Evolutionary conservation across 2,329 filamentous ascomycete genomes (phyloP), one percentile per base, ranked within the genome.

Genomic region (Rhytidhysteron rufulum): DNA sequence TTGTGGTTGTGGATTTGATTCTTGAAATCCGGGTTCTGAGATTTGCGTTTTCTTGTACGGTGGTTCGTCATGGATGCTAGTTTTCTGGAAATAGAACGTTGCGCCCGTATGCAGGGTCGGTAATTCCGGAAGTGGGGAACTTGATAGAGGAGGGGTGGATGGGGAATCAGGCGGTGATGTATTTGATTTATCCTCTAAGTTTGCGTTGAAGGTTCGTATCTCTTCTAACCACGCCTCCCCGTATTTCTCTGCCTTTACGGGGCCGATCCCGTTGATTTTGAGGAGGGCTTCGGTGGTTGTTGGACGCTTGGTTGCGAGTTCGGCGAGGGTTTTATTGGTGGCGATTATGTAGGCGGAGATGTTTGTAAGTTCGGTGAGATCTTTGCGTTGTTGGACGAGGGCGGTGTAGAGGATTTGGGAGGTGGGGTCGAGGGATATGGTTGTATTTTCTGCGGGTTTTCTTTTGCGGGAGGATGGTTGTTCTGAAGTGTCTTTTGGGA

Each of bases 191-290:
- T 33, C 16, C 16, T 9, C 31, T 15, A 7, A 33, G n/a, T 15
- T 15, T 15, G n/a, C 16, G n/a, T 15, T 32, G 19, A 39, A 29
- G 15, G 30, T 34, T 4, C 21, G 17, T 13, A 43, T 54, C 9
- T 57, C 42, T 11, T 55, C 44, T 3, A 65, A 45, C 52, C 55
- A 60, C 5, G 48, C 48, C 1, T 51, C 39, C 1, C 62, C 63
- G 19, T 59, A 63, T 18, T 47, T 52, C 17, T 50, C 38, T 25
- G 44, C 34, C 6, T 45, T 37, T 4, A 35, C 16, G 15, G 43
- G 37, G 4, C 58, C 57, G 9, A 65, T 47, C 1, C 58, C 60
- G 24, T 53, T 53, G 11, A 65, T 39, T 10, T 41, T 20, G 5
- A 55, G 40, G 16, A 66, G 30, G 2, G 47, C 37, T 1, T 47